phyloP scores from a whole-genome alignment of 225 moss, liverwort and hornwort species.

The Straminergon stramineum region DNA sequence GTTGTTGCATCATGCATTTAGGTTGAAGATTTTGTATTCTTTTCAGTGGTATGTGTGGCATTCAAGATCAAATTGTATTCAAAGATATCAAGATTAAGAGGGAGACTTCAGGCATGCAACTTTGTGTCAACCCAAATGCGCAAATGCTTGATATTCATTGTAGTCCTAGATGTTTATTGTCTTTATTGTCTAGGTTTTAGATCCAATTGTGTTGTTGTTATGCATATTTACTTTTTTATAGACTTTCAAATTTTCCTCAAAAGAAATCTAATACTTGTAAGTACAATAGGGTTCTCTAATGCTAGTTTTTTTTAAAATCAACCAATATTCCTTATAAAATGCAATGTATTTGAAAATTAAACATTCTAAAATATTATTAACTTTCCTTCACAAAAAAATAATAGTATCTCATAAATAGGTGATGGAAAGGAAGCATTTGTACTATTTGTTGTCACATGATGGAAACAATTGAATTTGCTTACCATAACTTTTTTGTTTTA shows the following conservation, averaged over 20 bases:
- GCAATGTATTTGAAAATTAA: neutral
- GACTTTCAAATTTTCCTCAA: neutral
- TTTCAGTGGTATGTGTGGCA: neutral
- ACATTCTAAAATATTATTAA: neutral
- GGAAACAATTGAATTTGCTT: neutral
- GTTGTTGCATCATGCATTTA: neutral
- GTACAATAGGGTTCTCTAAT: neutral
- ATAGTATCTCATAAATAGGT: neutral
- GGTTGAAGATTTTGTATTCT: neutral
- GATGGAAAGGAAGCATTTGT: neutral
- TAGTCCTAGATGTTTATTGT: neutral
- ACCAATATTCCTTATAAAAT: neutral
- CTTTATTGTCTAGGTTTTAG: neutral
- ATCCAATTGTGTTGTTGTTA: neutral
- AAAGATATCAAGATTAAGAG: no score
- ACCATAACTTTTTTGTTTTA: neutral
- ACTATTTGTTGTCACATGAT: neutral
- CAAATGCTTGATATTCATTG: neutral
- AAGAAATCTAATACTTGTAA: neutral
- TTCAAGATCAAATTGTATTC: neutral
- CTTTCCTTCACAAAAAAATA: neutral
- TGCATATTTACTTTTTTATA: neutral
- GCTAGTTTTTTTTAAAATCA: neutral
- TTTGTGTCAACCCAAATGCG: neutral
- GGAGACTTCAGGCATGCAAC: neutral